Evolutionary conservation across 2,329 filamentous ascomycete species (phyloP), one percentile per base, ranked within the genome.

Genomic region (Claviceps fusiformis): DNA sequence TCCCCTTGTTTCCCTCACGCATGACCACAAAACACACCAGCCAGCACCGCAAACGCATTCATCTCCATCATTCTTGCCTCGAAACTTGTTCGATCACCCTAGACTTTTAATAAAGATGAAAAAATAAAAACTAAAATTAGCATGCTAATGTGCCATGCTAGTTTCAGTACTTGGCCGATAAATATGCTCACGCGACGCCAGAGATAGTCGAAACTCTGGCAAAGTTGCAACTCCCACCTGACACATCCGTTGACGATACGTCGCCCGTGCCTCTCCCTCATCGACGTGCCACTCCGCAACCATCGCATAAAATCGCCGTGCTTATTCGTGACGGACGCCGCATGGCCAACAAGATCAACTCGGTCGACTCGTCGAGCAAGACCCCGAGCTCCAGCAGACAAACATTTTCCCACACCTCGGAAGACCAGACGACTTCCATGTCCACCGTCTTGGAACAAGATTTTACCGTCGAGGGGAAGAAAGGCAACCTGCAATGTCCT

Each of bases 381-480:
- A 76, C 71, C 45, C 76, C 70, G 56, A 70, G 63, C 53, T 78
- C 77, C 52, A 79, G 73, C 65, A 73, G 73, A 64, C 72, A 73
- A 57, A 73, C 73, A 10, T 63, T 69, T 43, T 75, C 76, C 19
- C 72, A 71, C 49, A 72, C 72, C 39, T 71, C 69, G 41, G 70
- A 71, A 53, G 69, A 71, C 55, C 69, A 69, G n/a, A n/a, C n/a
- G 65, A 82, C 82, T 19, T 79, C 82, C 58, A 75, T 80, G 67
- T 83, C 82, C 54, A 83, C 80, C 52, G 76, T 81, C 43, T 73
- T 95, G 65, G 91, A 95, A 72, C 86, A 87, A 71, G 91, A 96
- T 70, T 96, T 95, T 64, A 96, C 91, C 19, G 86, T 91, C 39
- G 77, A 85, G 66, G 91, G 91, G 58, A 89, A 83, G 64, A 88